These are phyloP conservation scores for Syzygium malaccense DNA, from an alignment of 441 rosid genomes.

Conservation along the genomic window DNA sequence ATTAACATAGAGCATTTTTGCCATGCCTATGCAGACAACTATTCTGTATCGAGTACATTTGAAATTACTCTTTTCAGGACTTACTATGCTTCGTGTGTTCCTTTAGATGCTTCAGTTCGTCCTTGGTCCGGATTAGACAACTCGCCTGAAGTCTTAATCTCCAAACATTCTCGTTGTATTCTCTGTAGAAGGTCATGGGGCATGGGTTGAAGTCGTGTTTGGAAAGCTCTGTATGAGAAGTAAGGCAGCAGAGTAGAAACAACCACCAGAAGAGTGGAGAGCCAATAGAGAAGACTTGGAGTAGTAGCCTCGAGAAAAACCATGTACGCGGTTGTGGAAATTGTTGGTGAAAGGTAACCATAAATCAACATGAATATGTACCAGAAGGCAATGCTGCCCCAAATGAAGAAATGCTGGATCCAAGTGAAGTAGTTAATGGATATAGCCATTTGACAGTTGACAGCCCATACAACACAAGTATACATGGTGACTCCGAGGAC, in stretches of 20 bases:
- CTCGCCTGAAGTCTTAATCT: slow-evolving; percentile 17
- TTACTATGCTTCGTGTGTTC: slow-evolving; percentile 23
- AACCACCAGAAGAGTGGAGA: slow-evolving; percentile 46
- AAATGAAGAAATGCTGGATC: slow-evolving; percentile 86
- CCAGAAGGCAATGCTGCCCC: slow-evolving; percentile 90
- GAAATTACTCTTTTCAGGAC: slow-evolving; percentile 14
- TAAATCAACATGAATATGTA: slow-evolving; percentile 60
- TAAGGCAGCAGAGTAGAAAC: slow-evolving; percentile 66
- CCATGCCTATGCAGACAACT: accelerated
- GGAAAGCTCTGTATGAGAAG: slow-evolving; percentile 66
- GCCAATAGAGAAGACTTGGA: slow-evolving; percentile 59
- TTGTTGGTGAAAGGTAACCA: slow-evolving; percentile 47
- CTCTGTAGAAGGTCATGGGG: slow-evolving; percentile 57
- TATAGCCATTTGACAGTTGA: slow-evolving; percentile 84
- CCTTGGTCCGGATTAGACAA: slow-evolving; percentile 28
- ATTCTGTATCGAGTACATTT: not conserved
- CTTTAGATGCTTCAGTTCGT: slow-evolving; percentile 33
- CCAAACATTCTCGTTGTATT: slow-evolving; percentile 11
- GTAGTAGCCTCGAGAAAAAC: slow-evolving; percentile 70
- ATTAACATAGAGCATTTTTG: not conserved
- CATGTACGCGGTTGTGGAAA: slow-evolving; percentile 67
- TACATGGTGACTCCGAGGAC: slow-evolving; percentile 81
- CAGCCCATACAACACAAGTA: slow-evolving; percentile 70
- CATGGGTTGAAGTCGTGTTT: slow-evolving; percentile 76
- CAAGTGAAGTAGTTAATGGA: slow-evolving; percentile 91